These are phyloP conservation scores for Sphaerulina vaccinii DNA, from an alignment of 2,329 filamentous ascomycete species.

Conservation along the genomic window DNA sequence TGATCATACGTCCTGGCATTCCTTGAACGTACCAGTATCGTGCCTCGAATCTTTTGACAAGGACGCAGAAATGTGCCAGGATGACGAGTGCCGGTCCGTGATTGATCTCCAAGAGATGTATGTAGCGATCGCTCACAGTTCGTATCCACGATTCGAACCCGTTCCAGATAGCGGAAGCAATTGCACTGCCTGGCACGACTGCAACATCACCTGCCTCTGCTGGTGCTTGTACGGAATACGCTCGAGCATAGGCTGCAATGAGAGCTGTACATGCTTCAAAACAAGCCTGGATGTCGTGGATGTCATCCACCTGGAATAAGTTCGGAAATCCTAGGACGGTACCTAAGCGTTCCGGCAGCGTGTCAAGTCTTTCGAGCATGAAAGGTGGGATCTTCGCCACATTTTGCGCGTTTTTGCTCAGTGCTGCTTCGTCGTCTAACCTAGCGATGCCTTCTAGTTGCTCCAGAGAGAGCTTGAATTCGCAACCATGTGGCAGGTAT, in stretches of 20 bases:
- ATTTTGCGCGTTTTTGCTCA: conserved; percentile 1
- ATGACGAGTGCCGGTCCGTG: conserved; percentile 11
- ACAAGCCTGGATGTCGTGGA: no score
- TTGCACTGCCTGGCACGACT: not conserved
- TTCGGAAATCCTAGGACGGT: conserved; percentile 6
- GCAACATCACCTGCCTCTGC: not conserved
- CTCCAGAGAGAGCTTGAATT: conserved; percentile 13
- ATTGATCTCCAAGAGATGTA: conserved; percentile 7
- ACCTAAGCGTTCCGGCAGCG: conserved; percentile 1
- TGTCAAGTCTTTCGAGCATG: conserved; percentile 5
- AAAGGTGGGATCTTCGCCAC: conserved; percentile 8
- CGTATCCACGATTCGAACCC: conserved; percentile 16
- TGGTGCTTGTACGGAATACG: conserved; percentile 4
- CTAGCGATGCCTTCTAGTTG: conserved; percentile 11
- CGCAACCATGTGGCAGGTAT: conserved; percentile 13
- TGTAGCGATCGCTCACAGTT: conserved; percentile 13
- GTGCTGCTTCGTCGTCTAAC: conserved; percentile 4
- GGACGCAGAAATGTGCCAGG: conserved; percentile 14
- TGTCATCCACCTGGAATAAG: no score
- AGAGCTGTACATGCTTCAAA: conserved; percentile 12
- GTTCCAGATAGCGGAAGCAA: conserved; percentile 8
- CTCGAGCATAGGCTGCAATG: conserved; percentile 14
- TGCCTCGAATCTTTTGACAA: conserved; percentile 10
- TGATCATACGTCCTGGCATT: conserved; percentile 8
- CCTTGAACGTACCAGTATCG: conserved; percentile 15